Evolutionary conservation across 2,329 filamentous ascomycete species (phyloP).

Genomic region (Fusarium nanum): DNA sequence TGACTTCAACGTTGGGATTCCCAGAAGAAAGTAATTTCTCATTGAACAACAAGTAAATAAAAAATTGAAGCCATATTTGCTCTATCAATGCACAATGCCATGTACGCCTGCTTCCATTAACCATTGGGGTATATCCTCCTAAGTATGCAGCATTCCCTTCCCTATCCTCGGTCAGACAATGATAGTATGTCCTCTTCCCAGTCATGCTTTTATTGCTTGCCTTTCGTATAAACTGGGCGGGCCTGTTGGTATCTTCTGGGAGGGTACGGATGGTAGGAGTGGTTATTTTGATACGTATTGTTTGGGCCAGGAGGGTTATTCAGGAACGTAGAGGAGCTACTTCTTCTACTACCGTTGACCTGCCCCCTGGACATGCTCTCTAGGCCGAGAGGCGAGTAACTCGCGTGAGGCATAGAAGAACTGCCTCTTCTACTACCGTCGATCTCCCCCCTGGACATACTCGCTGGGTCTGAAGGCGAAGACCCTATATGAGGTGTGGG

Average conservation of each 20-base stretch:
- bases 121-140: not conserved
- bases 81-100: not conserved
- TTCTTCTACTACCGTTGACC: not conserved
- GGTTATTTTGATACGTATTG: not conserved
- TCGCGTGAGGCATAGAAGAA: not conserved
- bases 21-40: not conserved
- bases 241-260: not conserved
- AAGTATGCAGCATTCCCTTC: not conserved
- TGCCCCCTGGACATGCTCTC: not conserved
- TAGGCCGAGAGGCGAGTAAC: not conserved
- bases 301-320: not conserved
- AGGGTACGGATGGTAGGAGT: not conserved
- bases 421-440: not conserved
- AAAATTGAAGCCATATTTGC: not conserved
- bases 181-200: not conserved
- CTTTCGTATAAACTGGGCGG: not conserved
- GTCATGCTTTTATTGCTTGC: not conserved
- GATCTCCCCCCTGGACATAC: too few species aligned
- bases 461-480: too few species aligned
- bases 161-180: not conserved
- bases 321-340: not conserved
- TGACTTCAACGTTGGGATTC: not conserved
- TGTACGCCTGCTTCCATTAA: not conserved
- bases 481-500: too few species aligned
- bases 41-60: not conserved